Evolutionary conservation across 2,329 filamentous ascomycete species (phyloP), one percentile per base, ranked within the genome.

Genomic region (Colletotrichum graminicola): DNA sequence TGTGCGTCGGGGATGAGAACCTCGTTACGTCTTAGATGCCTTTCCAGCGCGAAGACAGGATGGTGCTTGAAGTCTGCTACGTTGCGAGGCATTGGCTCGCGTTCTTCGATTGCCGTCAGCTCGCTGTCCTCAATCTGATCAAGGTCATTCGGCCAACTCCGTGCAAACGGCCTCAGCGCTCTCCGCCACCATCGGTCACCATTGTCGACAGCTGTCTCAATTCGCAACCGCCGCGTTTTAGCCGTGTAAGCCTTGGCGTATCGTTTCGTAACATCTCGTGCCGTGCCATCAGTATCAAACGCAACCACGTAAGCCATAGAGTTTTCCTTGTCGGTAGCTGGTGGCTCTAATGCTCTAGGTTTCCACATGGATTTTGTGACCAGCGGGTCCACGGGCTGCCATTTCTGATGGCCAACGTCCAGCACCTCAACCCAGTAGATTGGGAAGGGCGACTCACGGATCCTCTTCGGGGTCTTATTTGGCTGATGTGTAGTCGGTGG

Each of bases 371-470:
- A 92, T 66, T 89, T 87, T 0, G 95, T 97, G 2, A 96, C 94
- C 0, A 98, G 81, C 0, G 95, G 90, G 78, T 99, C 96, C 47
- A 96, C 89, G 0, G 94, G 88, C 66, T 97, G 89, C 96, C 96
- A 99, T 83, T 94, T 97, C 78, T 98, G 93, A 74, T 94, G 90
- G 0, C 93, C 92, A 64, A 90, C 85, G 74, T 98, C 95, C 74
- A 97, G 93, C 4, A 94, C 91, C 82, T 99, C 96, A 0, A 98
- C 92, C 96, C 96, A 99, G 78, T 94, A 98, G 3, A 98, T 87
- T 0, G 96, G 96, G 76, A 92, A 93, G 0, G 89, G 81, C 0
- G 94, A 95, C 77, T 95, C 93, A 32, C 86, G 87, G 14, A 92
- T 87, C 18, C 78, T 82, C 65, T 82, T 83, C 14, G 78, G 82